These are phyloP conservation scores for Pseudogymnoascus sp. DNA, from an alignment of 2,329 filamentous ascomycete species.

Conservation along the genomic window DNA sequence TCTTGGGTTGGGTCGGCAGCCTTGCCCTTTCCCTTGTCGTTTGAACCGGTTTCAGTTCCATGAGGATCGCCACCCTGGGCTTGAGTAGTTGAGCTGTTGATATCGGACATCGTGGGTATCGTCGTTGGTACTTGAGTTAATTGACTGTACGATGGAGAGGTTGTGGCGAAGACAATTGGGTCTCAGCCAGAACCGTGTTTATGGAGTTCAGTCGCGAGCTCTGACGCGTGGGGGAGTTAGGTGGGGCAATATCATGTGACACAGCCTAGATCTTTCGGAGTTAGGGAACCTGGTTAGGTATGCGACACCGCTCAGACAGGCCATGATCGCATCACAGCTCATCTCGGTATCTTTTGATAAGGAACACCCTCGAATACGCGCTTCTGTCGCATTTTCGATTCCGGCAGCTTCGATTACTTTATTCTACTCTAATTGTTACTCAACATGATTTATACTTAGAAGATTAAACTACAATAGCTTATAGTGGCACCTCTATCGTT, in stretches of 20 bases:
- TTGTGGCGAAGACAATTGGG: slow-evolving; percentile 7
- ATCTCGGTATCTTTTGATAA: slow-evolving; percentile 6
- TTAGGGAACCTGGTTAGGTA: slow-evolving; percentile 7
- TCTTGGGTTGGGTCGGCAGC: slow-evolving; percentile 46
- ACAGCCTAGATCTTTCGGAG: not conserved
- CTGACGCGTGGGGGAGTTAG: not conserved
- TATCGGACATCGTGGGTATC: slow-evolving; percentile 32
- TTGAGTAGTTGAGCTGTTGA: slow-evolving; percentile 33
- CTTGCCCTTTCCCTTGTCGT: slow-evolving; percentile 86
- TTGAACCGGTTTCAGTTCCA: slow-evolving; percentile 35
- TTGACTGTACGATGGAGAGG: not conserved
- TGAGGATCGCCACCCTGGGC: slow-evolving; percentile 27
- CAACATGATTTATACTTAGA: not conserved
- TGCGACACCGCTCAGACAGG: not conserved
- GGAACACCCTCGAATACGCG: not conserved
- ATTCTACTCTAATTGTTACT: not conserved
- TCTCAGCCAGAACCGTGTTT: slow-evolving; percentile 8
- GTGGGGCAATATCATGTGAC: slow-evolving; percentile 5
- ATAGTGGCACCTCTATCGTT: not conserved
- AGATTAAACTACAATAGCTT: not conserved
- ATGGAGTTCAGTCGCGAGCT: slow-evolving; percentile 8
- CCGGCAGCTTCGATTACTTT: not conserved
- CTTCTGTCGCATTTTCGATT: not conserved
- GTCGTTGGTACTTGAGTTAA: slow-evolving; percentile 3
- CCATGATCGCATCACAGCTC: slow-evolving; percentile 2